Base-by-base conservation (phyloP, 192 early-diverging fungal genomes). In the Glomus cerebriforme region DNA sequence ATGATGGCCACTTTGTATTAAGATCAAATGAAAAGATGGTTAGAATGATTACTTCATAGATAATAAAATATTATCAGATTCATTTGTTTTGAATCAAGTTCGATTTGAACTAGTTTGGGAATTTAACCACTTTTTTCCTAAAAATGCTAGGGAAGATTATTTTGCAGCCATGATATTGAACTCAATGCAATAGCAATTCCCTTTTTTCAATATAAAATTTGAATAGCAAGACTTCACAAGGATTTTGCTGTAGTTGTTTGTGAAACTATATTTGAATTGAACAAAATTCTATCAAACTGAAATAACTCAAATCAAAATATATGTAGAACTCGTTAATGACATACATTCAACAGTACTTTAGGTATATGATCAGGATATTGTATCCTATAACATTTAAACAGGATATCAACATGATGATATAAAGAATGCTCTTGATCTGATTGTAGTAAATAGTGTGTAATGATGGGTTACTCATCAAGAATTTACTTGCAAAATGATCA, bases 191-290 rank as follows among this genome's bases (percentile, higher is more conserved):
- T 35, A 10, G 32, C 66, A 37, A 4, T 37, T 68, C 66, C 66
- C 66, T 68, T 68, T 68, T 43, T 68, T 68, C 15, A 68, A 37
- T 43, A 32, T 24, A 8, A 32, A 68, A 68, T 68, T 68, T 68
- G 66, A 68, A 37, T 32, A 68, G 37, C 66, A 68, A 37, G 66
- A 12, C 35, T 68, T 68, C 66, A 68, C 66, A 37, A 68, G 66
- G 66, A 68, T 43, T 68, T 68, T 24, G 32, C 66, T 3, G 59
- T 60, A 5, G 34, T 68, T 43, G 34, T 68, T 68, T 68, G 66
- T 32, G 34, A 68, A 68, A 12, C 32, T 43, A n/a, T 63, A 63
- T 63, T 63, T 63, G 60, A 63, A 63, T n/a, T 63, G 3, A 27
- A 63, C 8, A 63, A n/a, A 63, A 27, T 63, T 63, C 24, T 39